These are phyloP conservation scores for Xylariaceae sp. DNA, from an alignment of 2,329 filamentous ascomycete species.

Conservation along the genomic window DNA sequence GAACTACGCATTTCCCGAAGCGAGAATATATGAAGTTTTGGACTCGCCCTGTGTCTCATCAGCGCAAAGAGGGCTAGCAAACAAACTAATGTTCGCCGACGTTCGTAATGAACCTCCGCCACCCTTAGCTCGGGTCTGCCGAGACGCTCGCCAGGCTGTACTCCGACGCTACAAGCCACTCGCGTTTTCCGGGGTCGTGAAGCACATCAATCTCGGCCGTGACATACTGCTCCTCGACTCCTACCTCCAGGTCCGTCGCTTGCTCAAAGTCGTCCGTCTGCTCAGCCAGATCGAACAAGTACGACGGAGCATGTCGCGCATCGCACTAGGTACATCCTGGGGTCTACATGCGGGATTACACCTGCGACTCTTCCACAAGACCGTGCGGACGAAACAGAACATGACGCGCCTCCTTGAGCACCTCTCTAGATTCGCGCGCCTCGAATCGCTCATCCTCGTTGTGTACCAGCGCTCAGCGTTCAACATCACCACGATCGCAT, in stretches of 20 bases:
- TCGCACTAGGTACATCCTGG: slow-evolving; percentile 46
- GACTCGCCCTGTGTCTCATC: slow-evolving; percentile 41
- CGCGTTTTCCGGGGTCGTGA: slow-evolving; percentile 42
- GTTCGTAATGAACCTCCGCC: slow-evolving; percentile 43
- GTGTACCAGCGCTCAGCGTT: slow-evolving; percentile 48
- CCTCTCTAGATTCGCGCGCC: slow-evolving; percentile 37
- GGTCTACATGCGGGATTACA: slow-evolving; percentile 44
- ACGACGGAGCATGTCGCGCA: slow-evolving; percentile 36
- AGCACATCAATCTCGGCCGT: slow-evolving; percentile 42
- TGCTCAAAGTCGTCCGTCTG: slow-evolving; percentile 43
- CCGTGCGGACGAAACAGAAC: slow-evolving; percentile 37
- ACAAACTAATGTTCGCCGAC: slow-evolving; percentile 45
- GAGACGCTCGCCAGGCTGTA: slow-evolving; percentile 41
- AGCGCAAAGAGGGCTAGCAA: slow-evolving; percentile 35
- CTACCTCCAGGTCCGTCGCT: slow-evolving; percentile 44
- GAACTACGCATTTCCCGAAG: slow-evolving; percentile 41
- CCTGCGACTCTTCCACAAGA: slow-evolving; percentile 42
- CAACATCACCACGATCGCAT: slow-evolving; percentile 27
- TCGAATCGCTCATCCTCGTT: slow-evolving; percentile 41
- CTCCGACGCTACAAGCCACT: slow-evolving; percentile 42
- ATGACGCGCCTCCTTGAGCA: slow-evolving; percentile 40
- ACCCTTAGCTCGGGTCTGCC: slow-evolving; percentile 40
- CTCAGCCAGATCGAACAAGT: slow-evolving; percentile 44
- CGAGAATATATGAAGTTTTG: slow-evolving; percentile 44
- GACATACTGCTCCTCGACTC: slow-evolving; percentile 46